Base-by-base conservation (phyloP, 2,329 filamentous ascomycete genomes). In the Simplicillium sp. region DNA sequence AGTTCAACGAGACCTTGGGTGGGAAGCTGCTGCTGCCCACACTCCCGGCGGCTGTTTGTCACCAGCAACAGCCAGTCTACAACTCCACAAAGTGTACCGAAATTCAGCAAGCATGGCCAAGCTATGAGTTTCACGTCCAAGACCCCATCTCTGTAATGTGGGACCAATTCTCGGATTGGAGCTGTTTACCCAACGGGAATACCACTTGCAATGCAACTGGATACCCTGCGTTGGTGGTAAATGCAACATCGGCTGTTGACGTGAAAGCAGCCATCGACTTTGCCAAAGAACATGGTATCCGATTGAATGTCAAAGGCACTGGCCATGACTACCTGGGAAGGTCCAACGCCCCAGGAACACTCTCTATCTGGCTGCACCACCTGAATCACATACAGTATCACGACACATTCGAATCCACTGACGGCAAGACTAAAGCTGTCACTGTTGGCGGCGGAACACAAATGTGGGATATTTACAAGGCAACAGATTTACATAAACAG, bases 341-440 rank as follows among this genome's bases (percentile, higher is more conserved):
- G 2, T 70, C 65, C 7, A 58, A 60, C n/a, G 67, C 64, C 0
- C 65, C 65, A 0, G 72, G 74, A 2, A 67, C 72, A 0, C 55
- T 80, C 1, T 73, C 64, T 1, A 66, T 76, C 42, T 77, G 73
- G 74, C 67, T 64, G 0, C 72, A 71, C 39, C 54, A 73, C 44
- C 56, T 77, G 36, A 63, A 62, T 16, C 52, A 50, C 5, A 51
- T 66, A 2, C 20, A 47, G 1, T 62, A 65, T 29, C 64, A 64
- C 29, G 68, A 65, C 18, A 65, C 62, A 37, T 54, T 58, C 8
- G 48, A 52, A 6, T 45, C 55, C 1, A 73, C 80, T 36, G 47
- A 53, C 0, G 68, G 67, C 0, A 64, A 64, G 14, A 25, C 20
- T 9, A 25, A 25, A 25, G 70, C 71, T 2, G 62, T 80, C 13